Conservation (phyloP, 108 stramenopile genomes). For the Cylindrotheca fusiformis region DNA sequence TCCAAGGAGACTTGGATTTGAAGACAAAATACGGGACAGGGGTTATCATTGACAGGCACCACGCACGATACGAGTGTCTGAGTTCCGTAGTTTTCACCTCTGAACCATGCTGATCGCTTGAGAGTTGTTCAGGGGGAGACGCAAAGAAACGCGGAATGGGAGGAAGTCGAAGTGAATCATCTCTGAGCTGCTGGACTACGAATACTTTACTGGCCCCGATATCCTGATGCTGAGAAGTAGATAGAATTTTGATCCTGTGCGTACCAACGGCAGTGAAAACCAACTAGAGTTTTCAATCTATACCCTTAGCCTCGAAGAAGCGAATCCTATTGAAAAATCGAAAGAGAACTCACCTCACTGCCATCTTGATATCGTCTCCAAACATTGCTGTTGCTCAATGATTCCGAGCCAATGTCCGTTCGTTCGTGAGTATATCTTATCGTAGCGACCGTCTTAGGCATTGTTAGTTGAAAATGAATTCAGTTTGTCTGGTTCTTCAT, state of each 20-base stretch:
- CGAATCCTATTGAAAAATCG: no score
- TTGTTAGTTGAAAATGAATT: no score
- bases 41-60: slow-evolving; percentile 25
- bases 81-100: background rate
- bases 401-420: slow-evolving; percentile 2
- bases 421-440: slow-evolving; percentile 69
- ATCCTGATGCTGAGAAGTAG: no score
- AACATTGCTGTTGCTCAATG: background rate
- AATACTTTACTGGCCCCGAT: slow-evolving; percentile 9
- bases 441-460: slow-evolving; percentile 64
- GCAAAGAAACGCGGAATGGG: slow-evolving; percentile 3
- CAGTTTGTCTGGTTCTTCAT: no score
- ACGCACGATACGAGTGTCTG: slow-evolving; percentile 2
- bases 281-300: slow-evolving; percentile 17
- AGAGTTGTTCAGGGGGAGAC: background rate
- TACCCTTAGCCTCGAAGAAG: no score
- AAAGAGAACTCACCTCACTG: slow-evolving; percentile 21
- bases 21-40: slow-evolving; percentile 42
- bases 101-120: background rate
- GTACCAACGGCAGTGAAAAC: slow-evolving; percentile 71
- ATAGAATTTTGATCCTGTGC: slow-evolving; percentile 47
- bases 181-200: slow-evolving; percentile 21
- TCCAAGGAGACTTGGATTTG: slow-evolving; percentile 57
- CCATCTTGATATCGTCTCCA: slow-evolving; percentile 37
- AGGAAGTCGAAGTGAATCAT: slow-evolving; percentile 10